phyloP scores from a whole-genome alignment of 257 asterid genomes.

The Solanum pennellii region DNA sequence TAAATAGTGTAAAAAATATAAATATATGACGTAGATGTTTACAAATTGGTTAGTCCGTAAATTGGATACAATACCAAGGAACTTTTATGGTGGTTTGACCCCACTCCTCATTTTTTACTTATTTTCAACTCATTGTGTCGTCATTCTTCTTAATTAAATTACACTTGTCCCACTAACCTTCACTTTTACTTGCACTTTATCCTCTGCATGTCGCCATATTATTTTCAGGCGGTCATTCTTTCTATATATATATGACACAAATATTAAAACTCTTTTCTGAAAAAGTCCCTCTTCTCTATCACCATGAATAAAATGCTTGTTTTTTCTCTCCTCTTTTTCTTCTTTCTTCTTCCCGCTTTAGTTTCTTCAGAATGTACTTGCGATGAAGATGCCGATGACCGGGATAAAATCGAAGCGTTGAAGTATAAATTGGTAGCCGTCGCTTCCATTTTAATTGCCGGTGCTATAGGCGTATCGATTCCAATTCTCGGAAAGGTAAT shows the following conservation, averaged over 20 bases:
- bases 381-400: background rate
- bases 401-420: background rate
- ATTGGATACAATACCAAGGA: background rate
- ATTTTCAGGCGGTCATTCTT: background rate
- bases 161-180: background rate
- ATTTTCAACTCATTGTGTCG: background rate
- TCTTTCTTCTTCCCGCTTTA: background rate
- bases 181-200: background rate
- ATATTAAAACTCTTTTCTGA: background rate
- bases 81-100: background rate
- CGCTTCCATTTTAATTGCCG: background rate
- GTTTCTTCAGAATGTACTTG: constrained; percentile 1
- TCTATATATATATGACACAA: background rate
- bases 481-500: constrained; percentile 3
- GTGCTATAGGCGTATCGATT: constrained; percentile 3
- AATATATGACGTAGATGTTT: too few species aligned
- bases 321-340: background rate
- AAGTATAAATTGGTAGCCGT: constrained; percentile 11
- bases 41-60: background rate
- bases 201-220: constrained; percentile 1
- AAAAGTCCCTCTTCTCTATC: background rate
- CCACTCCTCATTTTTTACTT: background rate
- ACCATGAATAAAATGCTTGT: background rate
- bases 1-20: too few species aligned
- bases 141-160: background rate